phyloP scores from a whole-genome alignment of 305 asterid genomes.

The Solanum hybrid region DNA sequence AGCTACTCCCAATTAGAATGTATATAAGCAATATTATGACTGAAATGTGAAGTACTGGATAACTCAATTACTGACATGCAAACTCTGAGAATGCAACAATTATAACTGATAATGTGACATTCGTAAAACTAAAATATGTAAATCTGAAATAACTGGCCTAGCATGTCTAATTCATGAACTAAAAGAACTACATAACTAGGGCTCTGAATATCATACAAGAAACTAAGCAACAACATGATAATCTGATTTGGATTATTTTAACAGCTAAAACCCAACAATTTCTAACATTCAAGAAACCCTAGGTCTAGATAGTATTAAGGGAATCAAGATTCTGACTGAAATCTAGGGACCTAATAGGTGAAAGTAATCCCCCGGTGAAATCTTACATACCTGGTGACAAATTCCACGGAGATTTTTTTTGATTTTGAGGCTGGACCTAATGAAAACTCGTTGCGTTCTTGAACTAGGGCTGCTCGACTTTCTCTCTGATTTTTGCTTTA shows the following conservation, averaged over 20 bases:
- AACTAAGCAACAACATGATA: too few relatives aligned
- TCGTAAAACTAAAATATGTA: background rate
- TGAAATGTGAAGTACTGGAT: too few relatives aligned
- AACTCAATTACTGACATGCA: too few relatives aligned
- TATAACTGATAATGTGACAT: background rate
- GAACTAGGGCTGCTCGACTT: background rate
- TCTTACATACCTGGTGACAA: background rate
- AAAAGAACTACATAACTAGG: background rate
- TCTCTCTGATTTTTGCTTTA: background rate
- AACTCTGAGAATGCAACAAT: background rate
- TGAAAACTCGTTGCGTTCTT: background rate
- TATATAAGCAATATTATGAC: too few relatives aligned
- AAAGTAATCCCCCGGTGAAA: background rate
- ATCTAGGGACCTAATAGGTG: background rate
- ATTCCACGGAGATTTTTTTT: background rate
- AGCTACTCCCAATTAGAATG: background rate
- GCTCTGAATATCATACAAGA: too few relatives aligned
- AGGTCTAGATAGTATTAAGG: background rate
- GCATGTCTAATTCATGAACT: background rate
- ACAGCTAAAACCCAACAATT: too few relatives aligned
- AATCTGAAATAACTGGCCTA: background rate
- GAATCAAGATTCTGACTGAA: background rate
- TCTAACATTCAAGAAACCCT: background rate
- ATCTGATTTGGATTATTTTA: background rate
- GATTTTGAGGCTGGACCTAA: background rate